Evolutionary conservation across 768 basidiomycete genomes (phyloP), one percentile per base, ranked within the genome.

Genomic region (Russula foetens): DNA sequence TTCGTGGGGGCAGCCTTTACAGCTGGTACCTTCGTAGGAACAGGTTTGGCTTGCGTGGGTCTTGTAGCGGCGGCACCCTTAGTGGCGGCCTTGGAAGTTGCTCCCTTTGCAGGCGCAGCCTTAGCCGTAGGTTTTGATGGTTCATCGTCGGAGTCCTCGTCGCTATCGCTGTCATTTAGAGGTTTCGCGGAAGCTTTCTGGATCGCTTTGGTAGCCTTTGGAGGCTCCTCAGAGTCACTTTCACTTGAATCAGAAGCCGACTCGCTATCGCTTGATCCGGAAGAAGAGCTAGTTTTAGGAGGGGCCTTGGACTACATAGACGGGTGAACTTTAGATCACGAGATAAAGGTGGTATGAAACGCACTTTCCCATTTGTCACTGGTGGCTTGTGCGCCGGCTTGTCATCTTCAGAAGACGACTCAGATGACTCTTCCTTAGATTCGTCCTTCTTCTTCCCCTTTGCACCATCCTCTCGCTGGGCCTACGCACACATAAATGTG

Each of bases 361-460:
- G 8, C 28, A 62, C 60, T 19, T 62, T 62, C 15, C 49, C 60
- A 41, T 57, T 61, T 29, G 43, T 51, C 38, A 56, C 41, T 2
- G 41, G 14, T 26, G 21, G 43, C n/a, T 41, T 57, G 35, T 71
- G 71, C 60, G 75, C 73, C n/a, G 73, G 71, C 59, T 75, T 74
- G 69, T 77, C 75, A 49, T 75, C 73, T 41, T 73, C 64, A 43
- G 71, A 71, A 15, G 72, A 73, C 15, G 71, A 71, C 48, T 70
- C 67, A 1, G 67, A 71, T 14, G 69, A 73, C 51, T 67, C 70
- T 29, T 68, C 70, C 24, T 68, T 69, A 26, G 63, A 61, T 56
- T 65, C 66, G 46, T 61, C 54, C 53, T 62, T 64, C 69, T 60
- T 63, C 67, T 67, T 64, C 63, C 24, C 58, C 43, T 66, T 58